Evolutionary conservation across 176 grass and related monocot genomes (phyloP).

Genomic region (Dactylis glomerata): DNA sequence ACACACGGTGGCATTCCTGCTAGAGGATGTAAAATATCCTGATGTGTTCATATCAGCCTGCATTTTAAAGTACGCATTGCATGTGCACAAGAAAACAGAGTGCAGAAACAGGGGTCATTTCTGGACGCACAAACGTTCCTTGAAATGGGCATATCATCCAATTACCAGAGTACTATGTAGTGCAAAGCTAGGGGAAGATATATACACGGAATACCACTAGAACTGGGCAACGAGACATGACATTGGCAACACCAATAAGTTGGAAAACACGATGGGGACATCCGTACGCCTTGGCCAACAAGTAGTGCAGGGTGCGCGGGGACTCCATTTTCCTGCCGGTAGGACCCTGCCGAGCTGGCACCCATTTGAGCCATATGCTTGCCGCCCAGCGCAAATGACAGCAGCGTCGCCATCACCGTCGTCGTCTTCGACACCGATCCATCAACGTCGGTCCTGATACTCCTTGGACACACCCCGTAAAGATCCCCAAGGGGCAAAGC

Average conservation of each 20-base stretch:
- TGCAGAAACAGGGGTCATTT: neutral
- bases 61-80: neutral
- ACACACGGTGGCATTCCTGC: neutral
- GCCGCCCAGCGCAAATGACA: constrained; percentile 35
- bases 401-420: constrained; percentile 11
- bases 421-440: neutral
- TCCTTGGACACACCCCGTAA: constrained; percentile 14
- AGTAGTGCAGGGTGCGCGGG: neutral
- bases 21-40: neutral
- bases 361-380: constrained; percentile 36
- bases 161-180: neutral
- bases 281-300: constrained; percentile 1
- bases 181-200: neutral
- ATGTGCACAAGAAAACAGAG: neutral
- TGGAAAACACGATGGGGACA: neutral
- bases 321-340: neutral
- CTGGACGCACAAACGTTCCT: neutral
- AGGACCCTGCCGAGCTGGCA: constrained; percentile 39
- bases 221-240: constrained; percentile 12
- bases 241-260: constrained; percentile 27
- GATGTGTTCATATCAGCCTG: too few relatives aligned
- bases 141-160: neutral
- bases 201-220: neutral
- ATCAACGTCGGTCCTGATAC: constrained; percentile 2
- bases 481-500: neutral